A percentile compares a stretch with the other conserved stretches of the same genome.
phyloP scores from a whole-genome alignment of 83 land plant genomes.

The Thuja plicata region DNA sequence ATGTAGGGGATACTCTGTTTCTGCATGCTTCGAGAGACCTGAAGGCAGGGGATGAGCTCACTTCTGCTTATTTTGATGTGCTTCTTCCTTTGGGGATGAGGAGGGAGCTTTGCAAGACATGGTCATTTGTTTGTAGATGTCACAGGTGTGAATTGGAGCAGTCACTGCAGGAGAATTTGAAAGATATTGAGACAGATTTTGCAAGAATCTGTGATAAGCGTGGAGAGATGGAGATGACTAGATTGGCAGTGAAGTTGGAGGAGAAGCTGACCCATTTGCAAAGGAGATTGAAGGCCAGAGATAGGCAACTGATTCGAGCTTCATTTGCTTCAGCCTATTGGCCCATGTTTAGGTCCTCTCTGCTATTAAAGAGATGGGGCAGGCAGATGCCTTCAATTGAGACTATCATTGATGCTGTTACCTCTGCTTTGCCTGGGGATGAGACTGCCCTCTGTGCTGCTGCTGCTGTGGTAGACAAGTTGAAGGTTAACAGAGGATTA shows the following conservation, averaged over 20 bases:
- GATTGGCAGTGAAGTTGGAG: not conserved
- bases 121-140: slow-evolving; percentile 63
- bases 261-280: too few relatives aligned
- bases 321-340: too few relatives aligned
- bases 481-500: slow-evolving; percentile 10
- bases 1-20: slow-evolving; percentile 52
- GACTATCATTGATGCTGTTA: slow-evolving; percentile 39
- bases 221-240: slow-evolving; percentile 26
- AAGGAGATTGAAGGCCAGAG: too few relatives aligned
- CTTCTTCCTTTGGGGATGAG: slow-evolving; percentile 39
- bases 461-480: slow-evolving; percentile 25
- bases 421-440: slow-evolving; percentile 51
- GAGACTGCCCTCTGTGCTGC: slow-evolving; percentile 46
- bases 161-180: slow-evolving; percentile 22
- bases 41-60: slow-evolving; percentile 64
- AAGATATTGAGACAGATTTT: slow-evolving; percentile 31
- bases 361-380: slow-evolving; percentile 24
- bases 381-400: slow-evolving; percentile 35
- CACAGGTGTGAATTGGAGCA: slow-evolving; percentile 40
- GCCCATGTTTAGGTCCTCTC: too few relatives aligned
- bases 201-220: slow-evolving; percentile 5
- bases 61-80: slow-evolving; percentile 55
- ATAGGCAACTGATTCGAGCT: too few relatives aligned
- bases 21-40: slow-evolving; percentile 54
- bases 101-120: slow-evolving; percentile 27